Base-by-base conservation (phyloP, 225 moss, liverwort and hornwort species). In the Straminergon stramineum region DNA sequence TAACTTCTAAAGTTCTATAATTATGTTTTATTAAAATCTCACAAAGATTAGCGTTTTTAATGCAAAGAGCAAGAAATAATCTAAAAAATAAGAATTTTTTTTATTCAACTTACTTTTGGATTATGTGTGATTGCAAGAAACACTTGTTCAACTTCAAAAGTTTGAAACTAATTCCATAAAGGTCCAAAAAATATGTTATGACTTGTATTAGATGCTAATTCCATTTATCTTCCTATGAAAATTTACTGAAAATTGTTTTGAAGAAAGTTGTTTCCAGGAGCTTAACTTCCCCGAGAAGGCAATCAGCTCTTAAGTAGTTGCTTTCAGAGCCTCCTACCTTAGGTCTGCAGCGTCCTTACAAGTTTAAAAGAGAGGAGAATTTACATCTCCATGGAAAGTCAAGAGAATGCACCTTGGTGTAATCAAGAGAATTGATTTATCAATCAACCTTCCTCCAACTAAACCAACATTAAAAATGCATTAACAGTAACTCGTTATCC, bases 61-160 rank as follows among this genome's bases (percentile, higher is more conserved):
- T 51, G 30, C 18, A n/a, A 75, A 48, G 17, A 18, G 4, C 11
- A 48, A 18, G 17, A 76, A 76, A 32, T 13, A 19, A 13, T 5
- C 5, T 37, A 0, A 11, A 32, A 19, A 19, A 13, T 7, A 0
- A 3, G 20, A 20, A 17, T 28, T 45, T 45, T 74, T 6, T 17
- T 17, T 45, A 45, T 28, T 45, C 10, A 30, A 28, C 6, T 0
- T 0, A 28, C 6, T 0, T 0, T 16, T 28, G 17, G 16, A 73
- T 43, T 73, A 43, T 73, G 8, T 6, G 45, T 45, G 45, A 45
- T 45, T 45, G 45, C 45, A 45, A 45, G 8, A 45, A 45, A 45
- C 45, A 45, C 45, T 45, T 45, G 8, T 48, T 48, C 48, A 48
- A 48, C 48, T 48, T 48, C 48, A 48, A 48, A 48, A 48, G 10